Evolutionary conservation across 208 protist species (phyloP).

Genomic region (Leishmania tarentolae): DNA sequence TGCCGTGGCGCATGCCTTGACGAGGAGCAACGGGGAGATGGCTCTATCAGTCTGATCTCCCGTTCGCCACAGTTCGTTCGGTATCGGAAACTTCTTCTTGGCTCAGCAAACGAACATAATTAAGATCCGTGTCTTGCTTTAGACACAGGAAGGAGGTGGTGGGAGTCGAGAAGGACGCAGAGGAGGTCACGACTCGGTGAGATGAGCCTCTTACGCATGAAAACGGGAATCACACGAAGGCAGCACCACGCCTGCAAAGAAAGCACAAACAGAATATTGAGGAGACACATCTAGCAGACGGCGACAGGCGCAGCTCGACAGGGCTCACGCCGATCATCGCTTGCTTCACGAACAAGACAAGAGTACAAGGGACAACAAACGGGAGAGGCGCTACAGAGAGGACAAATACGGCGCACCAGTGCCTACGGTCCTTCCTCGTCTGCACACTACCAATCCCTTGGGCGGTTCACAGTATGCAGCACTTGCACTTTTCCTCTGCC

Average conservation of each 20-base stretch:
- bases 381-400: neutral
- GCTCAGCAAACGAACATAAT: neutral
- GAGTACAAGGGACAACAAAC: neutral
- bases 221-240: neutral
- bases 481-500: slow-evolving; percentile 23
- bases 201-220: neutral
- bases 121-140: neutral
- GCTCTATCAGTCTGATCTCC: neutral
- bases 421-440: neutral
- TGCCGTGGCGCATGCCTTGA: neutral
- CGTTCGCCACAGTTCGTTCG: neutral
- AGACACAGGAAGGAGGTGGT: neutral
- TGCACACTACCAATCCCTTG: neutral
- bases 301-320: neutral
- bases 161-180: neutral
- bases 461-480: slow-evolving; percentile 7
- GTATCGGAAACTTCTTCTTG: neutral
- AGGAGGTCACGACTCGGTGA: no score
- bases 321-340: neutral
- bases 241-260: neutral
- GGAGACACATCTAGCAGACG: neutral
- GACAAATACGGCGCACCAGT: neutral
- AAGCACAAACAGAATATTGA: neutral
- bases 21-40: neutral
- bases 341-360: neutral